Evolutionary conservation across 208 protist genomes (phyloP), one percentile per base, ranked within the genome.

Genomic region (Trichomonas gallinae): DNA sequence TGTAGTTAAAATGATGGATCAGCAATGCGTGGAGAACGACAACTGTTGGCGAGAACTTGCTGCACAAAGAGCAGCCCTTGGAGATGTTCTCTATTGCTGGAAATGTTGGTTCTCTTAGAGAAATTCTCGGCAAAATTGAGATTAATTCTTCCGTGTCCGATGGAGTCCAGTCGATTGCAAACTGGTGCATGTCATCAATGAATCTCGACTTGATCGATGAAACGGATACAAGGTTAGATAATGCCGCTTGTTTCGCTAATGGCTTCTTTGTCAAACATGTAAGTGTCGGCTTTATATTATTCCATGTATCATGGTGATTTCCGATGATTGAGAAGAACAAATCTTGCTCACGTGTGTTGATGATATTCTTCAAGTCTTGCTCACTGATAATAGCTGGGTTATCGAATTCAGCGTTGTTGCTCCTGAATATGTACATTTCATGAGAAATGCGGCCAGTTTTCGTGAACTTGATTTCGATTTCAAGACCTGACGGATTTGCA

Each of bases 1-100:
- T 48, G 15, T 93, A 93, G 44, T 93, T 93, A 26, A 93, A 93
- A 51, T 93, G 87, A 58, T 93, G 87, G 38, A 93, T 34, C n/a
- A 93, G 31, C 26, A 93, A 36, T 36, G 87, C 44, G 17, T 44
- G 40, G 1, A 93, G 44, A 38, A 51, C 36, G 2, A 93, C 44
- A 93, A 93, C 87, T 31, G 44, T 93, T 93, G 44, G 87, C 34
- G 87, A 93, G 44, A 42, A 93, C 51, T 51, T 48, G 17, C 13
- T 48, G 13, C 34, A 42, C 10, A 85, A 40, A 23, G 34, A 85
- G 11, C 34, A 85, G 11, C 34, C 31, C 17, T 85, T 85, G 10
- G 81, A 13, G 4, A 85, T 40, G 26, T 34, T 42, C 31, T 85
- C 81, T 36, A 40, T n/a, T 40, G 81, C 26, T 23, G 34, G 2